A percentile compares a stretch with the other conserved stretches of the same genome.
Evolutionary conservation across 768 basidiomycete species (phyloP).

Genomic region (Lepiota venenata): DNA sequence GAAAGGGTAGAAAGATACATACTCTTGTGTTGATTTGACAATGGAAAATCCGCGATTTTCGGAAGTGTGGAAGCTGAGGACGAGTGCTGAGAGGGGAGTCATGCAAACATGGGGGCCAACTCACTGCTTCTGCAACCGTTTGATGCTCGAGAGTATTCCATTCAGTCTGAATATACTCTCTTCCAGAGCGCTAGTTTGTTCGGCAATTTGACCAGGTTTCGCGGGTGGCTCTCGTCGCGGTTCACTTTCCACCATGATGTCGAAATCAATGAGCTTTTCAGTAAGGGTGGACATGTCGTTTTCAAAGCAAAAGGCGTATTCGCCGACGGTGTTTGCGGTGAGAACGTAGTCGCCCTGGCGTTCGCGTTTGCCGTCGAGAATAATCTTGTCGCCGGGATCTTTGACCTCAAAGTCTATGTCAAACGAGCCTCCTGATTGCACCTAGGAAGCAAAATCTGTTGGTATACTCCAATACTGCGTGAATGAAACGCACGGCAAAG

Average conservation of each 20-base stretch:
- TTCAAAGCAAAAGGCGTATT: conserved; percentile 96
- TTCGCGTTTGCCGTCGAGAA: conserved; percentile 86
- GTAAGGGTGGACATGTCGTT: conserved; percentile 96
- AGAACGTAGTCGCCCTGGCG: conserved; percentile 97
- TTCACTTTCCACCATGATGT: conserved; percentile 98
- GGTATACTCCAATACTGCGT: background rate
- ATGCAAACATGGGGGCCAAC: conserved; percentile 25
- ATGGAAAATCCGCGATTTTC: conserved; percentile 93
- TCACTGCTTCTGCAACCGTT: conserved; percentile 91
- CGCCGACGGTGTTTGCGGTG: conserved; percentile 87
- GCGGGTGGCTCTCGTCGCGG: conserved; percentile 87
- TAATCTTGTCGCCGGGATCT: conserved; percentile 83
- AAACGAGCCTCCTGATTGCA: conserved; percentile 96
- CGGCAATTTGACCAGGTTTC: conserved; percentile 82
- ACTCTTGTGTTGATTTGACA: conserved; percentile 90
- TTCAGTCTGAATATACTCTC: conserved; percentile 94
- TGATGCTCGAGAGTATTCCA: conserved; percentile 84
- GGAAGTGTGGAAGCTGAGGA: conserved; percentile 84
- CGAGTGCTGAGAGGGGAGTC: background rate
- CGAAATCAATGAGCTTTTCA: conserved; percentile 92
- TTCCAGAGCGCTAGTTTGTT: conserved; percentile 91
- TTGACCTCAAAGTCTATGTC: conserved; percentile 94
- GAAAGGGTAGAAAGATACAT: conserved; percentile 12
- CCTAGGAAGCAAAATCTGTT: conserved; percentile 38
- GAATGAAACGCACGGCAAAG: conserved; percentile 71